These are phyloP conservation scores for Emydomyces testavorans DNA, from an alignment of 2,329 filamentous ascomycete species.

Conservation along the genomic window DNA sequence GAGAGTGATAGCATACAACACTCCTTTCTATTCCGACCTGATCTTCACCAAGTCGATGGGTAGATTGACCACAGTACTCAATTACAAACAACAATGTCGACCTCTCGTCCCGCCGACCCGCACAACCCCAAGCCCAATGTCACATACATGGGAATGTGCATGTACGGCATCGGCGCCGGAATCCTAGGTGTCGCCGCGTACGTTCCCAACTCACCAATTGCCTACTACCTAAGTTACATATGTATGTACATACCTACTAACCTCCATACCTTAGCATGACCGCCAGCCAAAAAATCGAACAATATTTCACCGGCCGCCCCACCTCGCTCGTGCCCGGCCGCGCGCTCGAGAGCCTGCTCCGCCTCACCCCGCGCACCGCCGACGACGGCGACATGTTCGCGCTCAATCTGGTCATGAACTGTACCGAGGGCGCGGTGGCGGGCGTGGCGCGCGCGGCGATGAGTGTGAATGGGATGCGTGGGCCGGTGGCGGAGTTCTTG, in stretches of 20 bases:
- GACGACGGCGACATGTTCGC: slow-evolving; percentile 18
- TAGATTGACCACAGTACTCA: neutral
- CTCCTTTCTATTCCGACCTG: no score
- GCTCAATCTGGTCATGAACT: slow-evolving; percentile 23
- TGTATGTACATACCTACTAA: neutral
- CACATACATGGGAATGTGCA: slow-evolving; percentile 9
- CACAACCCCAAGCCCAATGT: slow-evolving; percentile 8
- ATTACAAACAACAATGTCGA: neutral
- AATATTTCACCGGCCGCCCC: slow-evolving; percentile 22
- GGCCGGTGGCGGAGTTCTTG: slow-evolving; percentile 23
- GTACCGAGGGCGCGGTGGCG: slow-evolving; percentile 23
- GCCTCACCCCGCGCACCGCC: slow-evolving; percentile 18
- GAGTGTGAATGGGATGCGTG: slow-evolving; percentile 25
- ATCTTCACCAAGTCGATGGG: no score
- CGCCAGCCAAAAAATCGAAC: slow-evolving; percentile 23
- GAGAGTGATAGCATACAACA: no score
- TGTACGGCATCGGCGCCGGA: slow-evolving; percentile 10
- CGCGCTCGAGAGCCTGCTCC: slow-evolving; percentile 20
- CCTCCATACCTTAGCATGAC: slow-evolving; percentile 20
- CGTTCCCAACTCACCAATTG: neutral
- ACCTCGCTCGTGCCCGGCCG: slow-evolving; percentile 25
- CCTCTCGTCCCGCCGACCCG: slow-evolving; percentile 3
- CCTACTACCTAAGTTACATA: no score
- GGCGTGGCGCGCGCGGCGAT: slow-evolving; percentile 22
- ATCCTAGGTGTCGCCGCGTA: slow-evolving; percentile 20